Evolutionary conservation across 495 filamentous ascomycete species (phyloP), one percentile per base, ranked within the genome.

Genomic region (Gamarada debralockiae): DNA sequence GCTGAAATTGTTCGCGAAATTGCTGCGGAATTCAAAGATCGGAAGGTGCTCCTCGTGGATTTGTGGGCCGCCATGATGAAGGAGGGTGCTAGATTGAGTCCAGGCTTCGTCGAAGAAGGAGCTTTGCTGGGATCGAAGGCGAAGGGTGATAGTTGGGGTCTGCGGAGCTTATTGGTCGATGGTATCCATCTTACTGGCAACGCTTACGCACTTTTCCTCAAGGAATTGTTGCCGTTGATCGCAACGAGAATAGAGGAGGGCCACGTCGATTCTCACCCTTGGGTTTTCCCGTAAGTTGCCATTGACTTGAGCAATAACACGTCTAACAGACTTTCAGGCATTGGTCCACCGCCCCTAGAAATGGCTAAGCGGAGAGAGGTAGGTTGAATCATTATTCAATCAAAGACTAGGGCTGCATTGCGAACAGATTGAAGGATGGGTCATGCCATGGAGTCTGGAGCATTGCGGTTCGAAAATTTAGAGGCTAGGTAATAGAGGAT

Each of bases 21-120:
- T 13, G 70, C 69, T 2, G 65, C 74, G 15, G 86, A 91, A 59
- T 57, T 70, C 37, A 69, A 61, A 5, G 79, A 82, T 0, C 76
- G 95, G 49, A 85, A 93, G 79, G 51, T 86, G 2, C 69, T 77
- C 0, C 78, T 86, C 1, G 68, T 81, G 3, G 82, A 90, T 67
- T 64, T 88, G 0, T 87, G 83, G 83, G 70, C 65, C 5, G 72
- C 76, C 2, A 77, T 88, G 48, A 82, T 87, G 78, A 64, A 79
- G 15, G 65, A 70, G 31, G 78, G 82, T 22, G 65, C 69, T 31
- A 60, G 55, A 20, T 41, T 48, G 25, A 51, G 27, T 14, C 43
- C 56, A 21, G 31, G 20, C 4, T 36, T 53, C 41, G 64, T 65
- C 58, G 70, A 70, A 23, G 66, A 70, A n/a, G 65, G 63, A 15